Base-by-base conservation (phyloP, 805 yeast species). In the Yarrowia sp. region DNA sequence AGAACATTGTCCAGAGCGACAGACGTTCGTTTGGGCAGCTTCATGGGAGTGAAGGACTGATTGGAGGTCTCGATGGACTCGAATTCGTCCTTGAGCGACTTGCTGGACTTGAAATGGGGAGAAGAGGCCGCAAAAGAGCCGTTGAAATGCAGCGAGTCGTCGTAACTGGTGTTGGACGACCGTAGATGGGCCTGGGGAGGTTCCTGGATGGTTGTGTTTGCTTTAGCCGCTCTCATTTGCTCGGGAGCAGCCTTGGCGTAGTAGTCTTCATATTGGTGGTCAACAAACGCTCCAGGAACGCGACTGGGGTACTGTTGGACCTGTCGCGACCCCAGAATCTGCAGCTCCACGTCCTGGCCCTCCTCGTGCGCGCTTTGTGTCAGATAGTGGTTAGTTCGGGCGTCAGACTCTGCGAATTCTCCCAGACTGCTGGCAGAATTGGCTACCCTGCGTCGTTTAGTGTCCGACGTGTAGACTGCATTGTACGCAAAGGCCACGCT, bases 81-180 rank as follows among this genome's bases (percentile, higher is more conserved):
- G 22, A 52, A 52, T n/a, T 36, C 59, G 41, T n/a, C 44, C 14
- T 36, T 9, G 14, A 52, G 59, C 24, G 38, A 48, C 36, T 32
- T 28, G 54, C 28, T 19, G 21, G 58, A 30, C 41, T 51, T 21
- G 40, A 22, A 33, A 3, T 51, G 58, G 3, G 58, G 58, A 14
- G 58, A 51, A 21, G 58, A 51, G 4, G 58, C 58, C 11, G 58
- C 58, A 51, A 51, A 51, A 5, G 58, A 51, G 58, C 58, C 58
- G 22, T 51, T 51, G 41, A 51, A 51, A 22, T 51, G 33, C 28
- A 51, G 38, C 11, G 58, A 51, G 30, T 51, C 58, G 38, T 54
- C 61, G 21, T 26, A 24, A 16, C 46, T 36, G 19, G 3, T 38
- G 46, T 54, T 35, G 35, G 59, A 24, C 35, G 38, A 32, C 54